Conservation (phyloP, 108 stramenopile species). For the Cafeteria roenbergensis region DNA sequence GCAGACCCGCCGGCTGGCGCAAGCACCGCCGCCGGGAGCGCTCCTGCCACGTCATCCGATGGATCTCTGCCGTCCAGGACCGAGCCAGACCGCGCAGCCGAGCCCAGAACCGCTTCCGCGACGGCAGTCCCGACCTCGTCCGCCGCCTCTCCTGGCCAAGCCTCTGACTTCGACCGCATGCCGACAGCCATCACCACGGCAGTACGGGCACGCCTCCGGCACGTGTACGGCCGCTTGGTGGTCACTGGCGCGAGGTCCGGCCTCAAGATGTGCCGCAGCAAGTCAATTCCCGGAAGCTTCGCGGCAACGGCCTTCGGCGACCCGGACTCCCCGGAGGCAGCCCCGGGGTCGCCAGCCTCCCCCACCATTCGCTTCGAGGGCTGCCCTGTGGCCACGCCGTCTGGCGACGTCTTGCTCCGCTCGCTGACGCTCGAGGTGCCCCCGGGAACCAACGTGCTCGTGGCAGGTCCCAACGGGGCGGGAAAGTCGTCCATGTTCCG, state of each 20-base stretch:
- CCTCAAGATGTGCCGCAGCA: too few species aligned
- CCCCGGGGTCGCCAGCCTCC: not conserved
- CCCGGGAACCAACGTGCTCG: conserved; percentile 26
- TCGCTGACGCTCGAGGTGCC: conserved; percentile 31
- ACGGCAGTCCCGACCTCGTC: too few species aligned
- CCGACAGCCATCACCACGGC: not conserved
- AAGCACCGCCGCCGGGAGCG: not conserved
- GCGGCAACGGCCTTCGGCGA: too few species aligned
- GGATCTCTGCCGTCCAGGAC: not conserved
- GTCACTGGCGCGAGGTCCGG: too few species aligned
- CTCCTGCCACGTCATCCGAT: not conserved
- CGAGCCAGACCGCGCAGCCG: too few species aligned
- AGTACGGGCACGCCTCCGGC: not conserved
- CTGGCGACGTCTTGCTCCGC: conserved; percentile 20
- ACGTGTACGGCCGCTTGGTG: too few species aligned
- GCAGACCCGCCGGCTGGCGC: not conserved
- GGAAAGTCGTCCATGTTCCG: conserved; percentile 30
- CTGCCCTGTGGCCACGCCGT: conserved; percentile 29
- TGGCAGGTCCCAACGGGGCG: conserved; percentile 31
- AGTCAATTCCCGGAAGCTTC: too few species aligned
- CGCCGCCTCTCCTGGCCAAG: too few species aligned
- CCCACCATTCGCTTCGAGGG: conserved; percentile 27
- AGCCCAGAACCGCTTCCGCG: too few species aligned
- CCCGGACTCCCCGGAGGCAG: too few species aligned
- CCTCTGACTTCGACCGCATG: conserved; percentile 4